Base-by-base conservation (phyloP, 148 eudicot genomes). In the Diospyros kaki region DNA sequence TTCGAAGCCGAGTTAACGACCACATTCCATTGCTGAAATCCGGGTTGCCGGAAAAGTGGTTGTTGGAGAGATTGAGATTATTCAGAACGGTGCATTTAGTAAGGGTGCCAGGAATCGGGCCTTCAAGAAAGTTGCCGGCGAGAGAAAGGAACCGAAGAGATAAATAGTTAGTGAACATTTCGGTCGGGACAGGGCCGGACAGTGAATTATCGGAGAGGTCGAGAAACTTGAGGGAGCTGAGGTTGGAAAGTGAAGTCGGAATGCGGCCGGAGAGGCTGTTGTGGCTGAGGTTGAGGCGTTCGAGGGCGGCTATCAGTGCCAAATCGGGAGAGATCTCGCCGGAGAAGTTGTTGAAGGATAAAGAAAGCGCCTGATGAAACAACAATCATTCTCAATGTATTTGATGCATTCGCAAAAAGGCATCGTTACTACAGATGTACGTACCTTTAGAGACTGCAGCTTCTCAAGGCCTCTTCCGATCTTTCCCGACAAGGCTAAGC, bases 31-130 rank as follows among this genome's bases (percentile, higher is more conserved):
- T 72, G 54, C 73, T 55, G 66, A 78, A 78, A 76, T 72, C 77
- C 11, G 90, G 90, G 85, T 81, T 83, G 4, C 99, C 94, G 4
- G 92, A 82, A 64, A 96, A 87, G 61, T 83, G 86, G 83, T 96
- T 96, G 42, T 70, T 79, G 72, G 99, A 93, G 9, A 96, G 76
- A 71, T 91, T 87, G 72, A 93, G 85, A 45, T 83, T 75, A 71
- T 73, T 93, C 72, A 96, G 55, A 43, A 65, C 12, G 14, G 50
- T 74, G 78, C 98, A 93, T 66, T 76, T 77, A 0, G 84, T 50
- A 7, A 96, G 84, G 64, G 93, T 71, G 18, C 80, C 75, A 1
- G 97, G 98, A 48, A 95, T 66, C 8, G 86, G 85, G 40, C 99
- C 99, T 17, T 91, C 84, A 6, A 95, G 69, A 0, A 73, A 80